Conservation (phyloP, 169 alveolate genomes). For the Plasmodium coatneyi region DNA sequence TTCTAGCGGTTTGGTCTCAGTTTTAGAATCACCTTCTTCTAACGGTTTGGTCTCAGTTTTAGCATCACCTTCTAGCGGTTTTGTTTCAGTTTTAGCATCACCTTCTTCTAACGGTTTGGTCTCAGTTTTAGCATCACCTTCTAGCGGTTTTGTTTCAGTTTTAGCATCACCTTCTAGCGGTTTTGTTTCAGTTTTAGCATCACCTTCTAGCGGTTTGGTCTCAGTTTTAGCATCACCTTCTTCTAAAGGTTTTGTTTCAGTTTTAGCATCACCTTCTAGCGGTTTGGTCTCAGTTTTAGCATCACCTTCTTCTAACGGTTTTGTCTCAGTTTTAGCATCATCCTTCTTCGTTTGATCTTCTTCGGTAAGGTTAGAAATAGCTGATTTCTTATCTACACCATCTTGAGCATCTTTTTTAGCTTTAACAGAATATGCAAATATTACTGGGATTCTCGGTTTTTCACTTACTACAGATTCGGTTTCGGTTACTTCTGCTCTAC, state of each 20-base stretch:
- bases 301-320: background rate
- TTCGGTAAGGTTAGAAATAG: background rate
- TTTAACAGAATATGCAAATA: background rate
- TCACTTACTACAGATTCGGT: background rate
- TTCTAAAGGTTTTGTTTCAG: background rate
- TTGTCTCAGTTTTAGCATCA: too few species aligned
- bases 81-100: background rate
- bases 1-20: too few species aligned
- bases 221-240: background rate
- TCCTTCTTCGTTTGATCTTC: too few species aligned
- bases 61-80: too few species aligned
- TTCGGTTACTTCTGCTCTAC: background rate
- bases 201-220: background rate
- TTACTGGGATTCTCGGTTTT: background rate
- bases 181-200: background rate
- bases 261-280: background rate
- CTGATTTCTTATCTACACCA: background rate
- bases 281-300: background rate
- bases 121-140: background rate
- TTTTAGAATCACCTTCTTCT: too few species aligned
- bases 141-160: background rate
- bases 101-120: background rate
- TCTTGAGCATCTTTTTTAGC: background rate
- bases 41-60: too few species aligned
- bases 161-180: background rate